phyloP scores from a whole-genome alignment of 805 yeast species.

The Kazachstania bromeliacearum region DNA sequence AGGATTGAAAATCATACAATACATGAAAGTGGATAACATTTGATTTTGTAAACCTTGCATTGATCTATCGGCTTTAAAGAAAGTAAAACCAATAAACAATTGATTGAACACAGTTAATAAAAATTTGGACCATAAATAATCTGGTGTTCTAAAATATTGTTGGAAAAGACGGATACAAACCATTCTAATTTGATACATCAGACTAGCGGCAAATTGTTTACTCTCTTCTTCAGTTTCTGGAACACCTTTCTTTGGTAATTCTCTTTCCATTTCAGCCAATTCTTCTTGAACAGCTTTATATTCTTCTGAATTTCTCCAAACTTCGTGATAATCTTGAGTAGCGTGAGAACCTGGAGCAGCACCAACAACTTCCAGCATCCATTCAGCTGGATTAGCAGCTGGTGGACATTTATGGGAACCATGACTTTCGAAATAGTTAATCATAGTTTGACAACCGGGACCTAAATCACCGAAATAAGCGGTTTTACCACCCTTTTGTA shows the following conservation, averaged over 20 bases:
- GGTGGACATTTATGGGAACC: constrained; percentile 62
- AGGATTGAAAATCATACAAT: constrained; percentile 46
- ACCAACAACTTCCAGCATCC: constrained; percentile 84
- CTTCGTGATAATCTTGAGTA: constrained; percentile 60
- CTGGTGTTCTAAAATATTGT: constrained; percentile 62
- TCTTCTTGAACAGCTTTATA: constrained; percentile 49
- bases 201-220: constrained; percentile 37
- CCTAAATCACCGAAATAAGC: constrained; percentile 69
- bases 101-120: constrained; percentile 44
- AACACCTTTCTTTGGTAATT: constrained; percentile 34
- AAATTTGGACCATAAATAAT: constrained; percentile 51
- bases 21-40: constrained; percentile 70
- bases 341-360: constrained; percentile 78
- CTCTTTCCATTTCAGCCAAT: constrained; percentile 54
- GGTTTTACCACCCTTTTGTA: constrained; percentile 63
- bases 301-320: constrained; percentile 67
- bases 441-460: constrained; percentile 44
- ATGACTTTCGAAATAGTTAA: constrained; percentile 53
- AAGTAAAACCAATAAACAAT: constrained; percentile 66
- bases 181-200: constrained; percentile 33
- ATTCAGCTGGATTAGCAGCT: constrained; percentile 75
- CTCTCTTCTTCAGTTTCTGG: constrained; percentile 27
- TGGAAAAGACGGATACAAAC: constrained; percentile 49
- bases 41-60: constrained; percentile 72
- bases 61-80: constrained; percentile 56